phyloP scores from a whole-genome alignment of 257 asterid species.

The Solanum megistacrolobum region DNA sequence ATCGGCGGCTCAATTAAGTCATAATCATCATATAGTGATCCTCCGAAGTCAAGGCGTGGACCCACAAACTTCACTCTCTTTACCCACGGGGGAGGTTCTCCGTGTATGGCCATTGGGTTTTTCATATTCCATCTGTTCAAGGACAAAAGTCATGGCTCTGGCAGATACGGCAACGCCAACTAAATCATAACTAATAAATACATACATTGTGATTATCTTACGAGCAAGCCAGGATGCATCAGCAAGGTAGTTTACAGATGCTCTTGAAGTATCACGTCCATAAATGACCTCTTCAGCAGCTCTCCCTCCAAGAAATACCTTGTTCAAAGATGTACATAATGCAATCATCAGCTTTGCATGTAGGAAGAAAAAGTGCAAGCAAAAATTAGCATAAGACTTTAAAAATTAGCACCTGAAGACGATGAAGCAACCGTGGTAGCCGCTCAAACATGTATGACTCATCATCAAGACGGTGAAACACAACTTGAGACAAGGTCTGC shows the following conservation, averaged over 20 bases:
- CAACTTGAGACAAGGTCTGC: slow-evolving; percentile 89
- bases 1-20: slow-evolving; percentile 64
- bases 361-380: neutral
- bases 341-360: neutral
- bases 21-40: slow-evolving; percentile 70
- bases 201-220: slow-evolving; percentile 79
- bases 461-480: slow-evolving; percentile 86
- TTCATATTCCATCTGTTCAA: slow-evolving; percentile 81
- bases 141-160: neutral
- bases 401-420: slow-evolving; percentile 73
- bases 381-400: neutral
- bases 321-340: neutral
- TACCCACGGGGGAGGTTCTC: slow-evolving; percentile 95
- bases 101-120: slow-evolving; percentile 80
- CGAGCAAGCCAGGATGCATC: slow-evolving; percentile 99
- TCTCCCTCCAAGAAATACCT: slow-evolving; percentile 94
- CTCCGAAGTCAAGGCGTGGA: slow-evolving; percentile 83
- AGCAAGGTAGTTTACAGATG: slow-evolving; percentile 85
- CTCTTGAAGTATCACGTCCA: slow-evolving; percentile 84
- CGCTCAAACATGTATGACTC: slow-evolving; percentile 83
- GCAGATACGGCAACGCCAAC: neutral
- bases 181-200: neutral
- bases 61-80: slow-evolving; percentile 63
- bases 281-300: slow-evolving; percentile 94
- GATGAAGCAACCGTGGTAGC: slow-evolving; percentile 81